Evolutionary conservation across 1,139 yeast genomes (phyloP).

Genomic region (Sugiyamaella pinicola): DNA sequence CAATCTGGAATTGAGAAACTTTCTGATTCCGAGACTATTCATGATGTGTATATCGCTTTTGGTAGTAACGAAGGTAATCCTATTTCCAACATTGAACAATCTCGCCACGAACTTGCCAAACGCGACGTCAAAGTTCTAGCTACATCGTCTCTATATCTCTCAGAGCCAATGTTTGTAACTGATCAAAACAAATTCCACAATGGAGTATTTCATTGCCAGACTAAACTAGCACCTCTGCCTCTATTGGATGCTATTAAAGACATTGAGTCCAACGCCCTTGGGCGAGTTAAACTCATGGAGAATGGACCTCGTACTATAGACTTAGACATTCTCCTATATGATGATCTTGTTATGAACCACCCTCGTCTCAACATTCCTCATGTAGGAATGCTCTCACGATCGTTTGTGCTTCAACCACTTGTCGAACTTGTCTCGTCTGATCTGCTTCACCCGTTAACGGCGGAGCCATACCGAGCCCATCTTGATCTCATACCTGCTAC

Average conservation of each 20-base stretch:
- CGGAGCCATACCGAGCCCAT: slow-evolving; percentile 74
- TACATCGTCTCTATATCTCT: slow-evolving; percentile 79
- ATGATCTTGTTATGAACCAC: slow-evolving; percentile 56
- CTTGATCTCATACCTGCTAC: slow-evolving; percentile 55
- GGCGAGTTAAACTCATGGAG: slow-evolving; percentile 74
- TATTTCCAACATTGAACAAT: slow-evolving; percentile 58
- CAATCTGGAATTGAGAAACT: slow-evolving; percentile 26
- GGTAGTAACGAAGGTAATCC: slow-evolving; percentile 87
- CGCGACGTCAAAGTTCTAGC: slow-evolving; percentile 53
- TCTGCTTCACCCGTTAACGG: slow-evolving; percentile 74
- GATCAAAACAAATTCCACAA: slow-evolving; percentile 84
- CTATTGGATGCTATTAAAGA: slow-evolving; percentile 64
- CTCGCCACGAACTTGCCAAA: slow-evolving; percentile 54
- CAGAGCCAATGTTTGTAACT: slow-evolving; percentile 87
- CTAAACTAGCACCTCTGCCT: slow-evolving; percentile 61
- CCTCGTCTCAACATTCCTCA: slow-evolving; percentile 77
- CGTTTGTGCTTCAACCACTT: slow-evolving; percentile 87
- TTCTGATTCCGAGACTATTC: slow-evolving; percentile 36
- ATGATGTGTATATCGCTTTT: slow-evolving; percentile 75
- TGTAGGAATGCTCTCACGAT: slow-evolving; percentile 80
- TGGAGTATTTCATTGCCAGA: slow-evolving; percentile 71
- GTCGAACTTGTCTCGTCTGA: slow-evolving; percentile 74
- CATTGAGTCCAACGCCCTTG: slow-evolving; percentile 71
- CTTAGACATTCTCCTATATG: slow-evolving; percentile 79
- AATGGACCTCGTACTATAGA: slow-evolving; percentile 94